These are phyloP conservation scores for Exophiala bonariae DNA, from an alignment of 2,329 filamentous ascomycete species.

Conservation along the genomic window DNA sequence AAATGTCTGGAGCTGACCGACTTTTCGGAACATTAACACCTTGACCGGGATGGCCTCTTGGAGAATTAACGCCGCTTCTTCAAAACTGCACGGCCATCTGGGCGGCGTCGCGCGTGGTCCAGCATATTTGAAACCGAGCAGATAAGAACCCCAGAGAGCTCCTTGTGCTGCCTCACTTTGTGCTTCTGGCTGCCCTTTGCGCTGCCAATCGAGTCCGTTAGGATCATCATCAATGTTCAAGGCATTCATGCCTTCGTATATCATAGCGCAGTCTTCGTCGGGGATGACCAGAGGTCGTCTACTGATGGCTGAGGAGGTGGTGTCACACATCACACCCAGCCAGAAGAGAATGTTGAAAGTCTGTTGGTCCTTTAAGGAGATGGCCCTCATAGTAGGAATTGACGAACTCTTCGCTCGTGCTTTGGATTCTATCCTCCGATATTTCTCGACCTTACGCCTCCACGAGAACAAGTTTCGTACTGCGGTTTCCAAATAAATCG, in stretches of 20 bases:
- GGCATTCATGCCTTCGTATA: constrained; percentile 8
- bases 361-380: constrained; percentile 36
- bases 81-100: constrained; percentile 57
- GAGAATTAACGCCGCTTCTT: constrained; percentile 51
- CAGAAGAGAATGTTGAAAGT: constrained; percentile 59
- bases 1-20: constrained; percentile 56
- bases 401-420: background rate
- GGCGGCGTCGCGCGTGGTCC: constrained; percentile 26
- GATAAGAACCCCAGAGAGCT: constrained; percentile 39
- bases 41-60: constrained; percentile 59
- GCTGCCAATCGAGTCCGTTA: constrained; percentile 11
- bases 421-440: constrained; percentile 9
- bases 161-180: constrained; percentile 29
- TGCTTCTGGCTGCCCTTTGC: background rate
- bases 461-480: constrained; percentile 22
- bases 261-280: constrained; percentile 48
- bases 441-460: constrained; percentile 17
- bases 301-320: constrained; percentile 56
- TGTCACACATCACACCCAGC: constrained; percentile 62
- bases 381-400: background rate
- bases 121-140: constrained; percentile 14
- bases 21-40: constrained; percentile 59
- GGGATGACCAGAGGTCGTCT: constrained; percentile 46
- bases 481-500: constrained; percentile 21
- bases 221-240: background rate